Base-by-base conservation (phyloP, 2,329 filamentous ascomycete genomes). In the Emergomyces pasteurianus region DNA sequence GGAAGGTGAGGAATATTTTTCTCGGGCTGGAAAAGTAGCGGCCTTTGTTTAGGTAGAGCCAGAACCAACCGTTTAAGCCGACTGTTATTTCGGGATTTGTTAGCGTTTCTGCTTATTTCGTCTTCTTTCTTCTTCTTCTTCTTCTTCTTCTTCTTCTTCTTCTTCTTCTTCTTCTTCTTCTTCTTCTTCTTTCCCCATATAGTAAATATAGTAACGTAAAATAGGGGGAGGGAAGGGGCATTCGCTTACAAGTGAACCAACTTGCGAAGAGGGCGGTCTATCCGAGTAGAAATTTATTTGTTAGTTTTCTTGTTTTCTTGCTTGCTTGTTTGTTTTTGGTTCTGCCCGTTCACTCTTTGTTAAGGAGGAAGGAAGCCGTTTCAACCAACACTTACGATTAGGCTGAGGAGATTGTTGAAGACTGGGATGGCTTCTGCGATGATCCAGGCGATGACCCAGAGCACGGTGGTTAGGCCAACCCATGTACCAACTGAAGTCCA, bases 381-480 rank as follows among this genome's bases (percentile, higher is more conserved):
- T 54, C 10, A 6, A 66, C 62, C 68, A 65, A 23, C n/a, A 18
- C 70, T 18, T 70, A 73, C 67, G 63, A 89, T 82, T 42, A 89
- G 73, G 4, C 82, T 82, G n/a, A 90, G 75, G 9, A 90, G 74
- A 54, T 83, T 79, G 68, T 83, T 83, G 74, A 90, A 90, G 56
- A 84, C 81, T 0, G 87, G 87, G 8, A 90, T 85, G 0, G 84
- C 83, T 68, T 86, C 81, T 5, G 87, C 85, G 62, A 90, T 85
- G 62, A 89, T 72, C 79, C 84, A 87, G 1, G 85, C 83, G 4
- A 87, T 60, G 6, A 83, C 65, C 83, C 86, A 89, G 18, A 83
- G 71, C 14, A 66, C 69, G 0, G 79, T 68, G 0, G 81, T 80
- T 53, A 89, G 82, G 7, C 65, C 78, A 14, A 83, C 65, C 87